A percentile compares a stretch with the other conserved stretches of the same genome.
phyloP scores from a whole-genome alignment of 257 asterid species.

The Lycium barbarum region DNA sequence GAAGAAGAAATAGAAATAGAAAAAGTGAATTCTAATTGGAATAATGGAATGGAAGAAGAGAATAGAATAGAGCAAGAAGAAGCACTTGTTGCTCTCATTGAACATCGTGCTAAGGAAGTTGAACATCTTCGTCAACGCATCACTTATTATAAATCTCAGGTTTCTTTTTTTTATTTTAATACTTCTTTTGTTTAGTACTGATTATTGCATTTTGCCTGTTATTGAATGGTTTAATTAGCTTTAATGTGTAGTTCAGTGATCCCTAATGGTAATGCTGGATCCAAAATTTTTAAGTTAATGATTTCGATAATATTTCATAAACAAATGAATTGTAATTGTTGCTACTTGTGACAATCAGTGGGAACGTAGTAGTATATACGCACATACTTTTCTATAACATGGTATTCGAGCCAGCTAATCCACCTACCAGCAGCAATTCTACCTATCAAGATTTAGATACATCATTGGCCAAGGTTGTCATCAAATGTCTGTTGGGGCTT shows the following conservation, averaged over 20 bases:
- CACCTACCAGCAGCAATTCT: not conserved
- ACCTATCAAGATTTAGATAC: not conserved
- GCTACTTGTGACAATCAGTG: not conserved
- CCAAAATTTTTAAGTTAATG: not conserved
- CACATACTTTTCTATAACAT: not conserved
- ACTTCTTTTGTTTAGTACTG: not conserved
- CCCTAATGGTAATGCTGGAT: not conserved
- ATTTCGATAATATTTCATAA: not conserved
- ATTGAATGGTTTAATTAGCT: not conserved
- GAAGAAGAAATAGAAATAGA: not conserved
- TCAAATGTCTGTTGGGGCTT: too few species aligned
- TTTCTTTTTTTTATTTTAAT: conserved; percentile 12
- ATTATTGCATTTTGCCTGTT: not conserved
- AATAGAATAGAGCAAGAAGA: conserved; percentile 64
- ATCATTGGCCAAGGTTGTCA: not conserved
- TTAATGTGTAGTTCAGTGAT: not conserved
- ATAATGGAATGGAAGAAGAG: conserved; percentile 23
- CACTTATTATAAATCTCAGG: conserved; percentile 74
- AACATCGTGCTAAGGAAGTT: conserved; percentile 87
- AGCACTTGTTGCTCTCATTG: conserved; percentile 76
- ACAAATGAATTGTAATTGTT: conserved; percentile 1
- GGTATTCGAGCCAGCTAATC: not conserved
- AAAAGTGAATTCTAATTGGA: not conserved
- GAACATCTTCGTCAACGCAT: conserved; percentile 73
- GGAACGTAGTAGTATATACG: not conserved